phyloP scores from a whole-genome alignment of 2,329 filamentous ascomycete genomes.

The Sclerotinia glacialis region DNA sequence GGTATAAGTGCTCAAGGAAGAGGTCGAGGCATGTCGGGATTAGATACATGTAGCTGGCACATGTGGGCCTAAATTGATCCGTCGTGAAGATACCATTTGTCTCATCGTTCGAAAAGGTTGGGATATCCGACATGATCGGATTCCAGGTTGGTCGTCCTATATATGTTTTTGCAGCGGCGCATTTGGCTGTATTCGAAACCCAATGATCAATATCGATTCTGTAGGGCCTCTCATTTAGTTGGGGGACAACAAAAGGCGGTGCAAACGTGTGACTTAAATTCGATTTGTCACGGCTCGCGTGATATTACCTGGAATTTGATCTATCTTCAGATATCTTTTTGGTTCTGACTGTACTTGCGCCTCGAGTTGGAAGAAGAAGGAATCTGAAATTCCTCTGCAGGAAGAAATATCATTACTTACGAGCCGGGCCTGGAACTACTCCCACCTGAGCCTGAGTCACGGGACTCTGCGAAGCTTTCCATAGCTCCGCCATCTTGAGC shows the following conservation, averaged over 20 bases:
- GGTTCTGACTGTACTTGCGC: neutral
- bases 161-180: conserved; percentile 28
- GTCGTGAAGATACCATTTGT: conserved; percentile 40
- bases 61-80: conserved; percentile 46
- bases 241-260: neutral
- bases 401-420: conserved; percentile 26
- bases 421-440: conserved; percentile 30
- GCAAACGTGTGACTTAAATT: neutral
- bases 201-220: conserved; percentile 32
- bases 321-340: neutral
- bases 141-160: conserved; percentile 27
- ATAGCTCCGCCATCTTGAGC: conserved; percentile 46
- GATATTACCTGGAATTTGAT: neutral
- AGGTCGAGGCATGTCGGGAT: conserved; percentile 58
- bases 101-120: conserved; percentile 42
- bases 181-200: conserved; percentile 29
- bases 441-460: conserved; percentile 27
- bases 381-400: neutral
- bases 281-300: neutral
- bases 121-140: conserved; percentile 38
- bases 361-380: no score
- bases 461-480: conserved; percentile 38
- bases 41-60: conserved; percentile 48
- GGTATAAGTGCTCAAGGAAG: conserved; percentile 61
- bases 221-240: conserved; percentile 7